These are phyloP conservation scores for Apophysomyces elegans DNA, from an alignment of 371 early-diverging fungal genomes.

Conservation along the genomic window DNA sequence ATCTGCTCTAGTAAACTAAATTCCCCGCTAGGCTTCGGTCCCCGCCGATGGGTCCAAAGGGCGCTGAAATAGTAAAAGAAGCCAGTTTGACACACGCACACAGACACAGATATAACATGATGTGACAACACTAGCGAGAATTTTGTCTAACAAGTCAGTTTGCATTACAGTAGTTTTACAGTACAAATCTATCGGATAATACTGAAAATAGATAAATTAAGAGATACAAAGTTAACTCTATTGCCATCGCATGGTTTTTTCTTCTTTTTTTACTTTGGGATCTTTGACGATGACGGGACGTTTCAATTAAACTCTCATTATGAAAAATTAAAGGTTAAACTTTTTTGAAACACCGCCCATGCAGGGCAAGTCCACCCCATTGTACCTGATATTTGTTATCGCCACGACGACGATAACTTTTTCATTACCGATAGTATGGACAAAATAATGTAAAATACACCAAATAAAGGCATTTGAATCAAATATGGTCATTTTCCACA, in stretches of 20 bases:
- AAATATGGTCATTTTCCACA: constrained; percentile 1
- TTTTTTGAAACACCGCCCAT: neutral
- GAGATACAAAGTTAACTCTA: neutral
- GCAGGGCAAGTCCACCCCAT: neutral
- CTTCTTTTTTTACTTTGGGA: no score
- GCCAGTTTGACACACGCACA: neutral
- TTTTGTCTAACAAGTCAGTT: neutral
- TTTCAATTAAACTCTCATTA: constrained; percentile 7
- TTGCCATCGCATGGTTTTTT: neutral
- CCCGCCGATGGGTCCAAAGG: neutral
- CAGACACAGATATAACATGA: neutral
- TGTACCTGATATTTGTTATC: constrained; percentile 1
- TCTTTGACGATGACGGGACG: constrained; percentile 4
- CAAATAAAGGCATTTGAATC: constrained; percentile 1
- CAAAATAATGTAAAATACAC: neutral
- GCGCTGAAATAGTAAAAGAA: no score
- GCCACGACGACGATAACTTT: neutral
- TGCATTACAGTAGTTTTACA: no score
- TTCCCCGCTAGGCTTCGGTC: neutral
- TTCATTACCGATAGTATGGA: neutral
- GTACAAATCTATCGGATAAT: no score
- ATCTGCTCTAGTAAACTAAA: neutral
- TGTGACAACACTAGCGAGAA: neutral
- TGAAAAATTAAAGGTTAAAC: neutral
- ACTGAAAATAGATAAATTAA: neutral